A percentile compares a stretch with the other conserved stretches of the same genome.
Evolutionary conservation across 179 eudicot species (phyloP).

Genomic region (Nepenthes alata): DNA sequence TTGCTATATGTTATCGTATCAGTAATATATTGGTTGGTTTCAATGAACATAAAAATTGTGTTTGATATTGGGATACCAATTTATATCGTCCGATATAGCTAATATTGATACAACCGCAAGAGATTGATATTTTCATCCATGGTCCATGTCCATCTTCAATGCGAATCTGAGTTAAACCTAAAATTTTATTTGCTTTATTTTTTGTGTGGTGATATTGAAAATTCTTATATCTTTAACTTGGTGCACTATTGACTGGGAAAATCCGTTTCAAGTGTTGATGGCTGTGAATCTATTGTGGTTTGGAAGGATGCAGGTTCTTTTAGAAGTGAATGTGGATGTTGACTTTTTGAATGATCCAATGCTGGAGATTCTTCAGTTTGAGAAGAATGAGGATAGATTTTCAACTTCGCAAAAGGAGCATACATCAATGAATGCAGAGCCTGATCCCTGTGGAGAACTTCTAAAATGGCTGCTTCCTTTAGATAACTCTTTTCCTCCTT

Average conservation of each 20-base stretch:
- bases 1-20: too few relatives aligned
- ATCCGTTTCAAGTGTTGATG: not conserved
- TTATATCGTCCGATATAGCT: too few relatives aligned
- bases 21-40: too few relatives aligned
- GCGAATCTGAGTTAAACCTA: too few relatives aligned
- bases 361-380: conserved; percentile 92
- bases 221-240: not conserved
- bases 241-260: not conserved
- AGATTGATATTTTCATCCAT: too few relatives aligned
- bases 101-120: too few relatives aligned
- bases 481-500: conserved; percentile 55
- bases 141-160: too few relatives aligned
- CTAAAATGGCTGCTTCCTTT: conserved; percentile 91
- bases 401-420: conserved; percentile 23
- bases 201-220: too few relatives aligned
- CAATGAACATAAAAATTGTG: too few relatives aligned
- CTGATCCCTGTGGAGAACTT: conserved; percentile 57
- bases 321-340: conserved; percentile 85
- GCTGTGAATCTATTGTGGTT: conserved; percentile 25
- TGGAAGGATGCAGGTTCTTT: conserved; percentile 99
- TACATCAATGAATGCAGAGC: conserved; percentile 20
- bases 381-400: conserved; percentile 46
- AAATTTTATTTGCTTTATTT: too few relatives aligned
- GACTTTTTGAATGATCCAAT: conserved; percentile 63
- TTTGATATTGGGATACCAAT: too few relatives aligned